These are phyloP conservation scores for Pichia nakasei DNA, from an alignment of 805 yeast species.

Conservation along the genomic window DNA sequence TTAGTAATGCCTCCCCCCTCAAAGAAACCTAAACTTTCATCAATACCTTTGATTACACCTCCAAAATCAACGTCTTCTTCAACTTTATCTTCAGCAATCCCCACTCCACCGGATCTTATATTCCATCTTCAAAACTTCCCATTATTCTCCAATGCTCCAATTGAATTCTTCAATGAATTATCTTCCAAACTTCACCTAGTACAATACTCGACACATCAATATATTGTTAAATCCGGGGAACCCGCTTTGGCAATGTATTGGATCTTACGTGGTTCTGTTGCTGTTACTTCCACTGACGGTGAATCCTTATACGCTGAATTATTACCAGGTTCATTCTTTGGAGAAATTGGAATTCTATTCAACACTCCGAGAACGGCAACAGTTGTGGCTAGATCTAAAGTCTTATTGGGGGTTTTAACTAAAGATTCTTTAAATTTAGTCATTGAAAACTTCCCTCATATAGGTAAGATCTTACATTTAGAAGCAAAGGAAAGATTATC, in stretches of 20 bases:
- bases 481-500: constrained; percentile 74
- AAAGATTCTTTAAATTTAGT: constrained; percentile 53
- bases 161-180: constrained; percentile 49
- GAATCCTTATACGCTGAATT: constrained; percentile 67
- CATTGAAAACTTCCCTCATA: constrained; percentile 51
- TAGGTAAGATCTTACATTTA: constrained; percentile 63
- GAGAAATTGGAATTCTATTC: constrained; percentile 71
- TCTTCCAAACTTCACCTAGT: constrained; percentile 49
- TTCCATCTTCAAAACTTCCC: constrained; percentile 50
- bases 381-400: constrained; percentile 60
- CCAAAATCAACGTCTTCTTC: background rate
- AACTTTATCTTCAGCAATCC: background rate
- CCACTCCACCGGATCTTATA: constrained; percentile 44
- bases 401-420: constrained; percentile 59
- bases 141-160: constrained; percentile 59
- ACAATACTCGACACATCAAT: constrained; percentile 60
- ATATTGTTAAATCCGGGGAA: constrained; percentile 62
- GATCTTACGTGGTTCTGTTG: constrained; percentile 67
- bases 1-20: background rate
- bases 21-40: background rate
- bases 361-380: constrained; percentile 75
- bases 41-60: background rate
- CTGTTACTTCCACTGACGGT: constrained; percentile 71
- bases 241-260: constrained; percentile 72
- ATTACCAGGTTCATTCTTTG: constrained; percentile 62